These are phyloP conservation scores for Cladosporium sp. DNA, from an alignment of 2,329 filamentous ascomycete species.

Conservation along the genomic window DNA sequence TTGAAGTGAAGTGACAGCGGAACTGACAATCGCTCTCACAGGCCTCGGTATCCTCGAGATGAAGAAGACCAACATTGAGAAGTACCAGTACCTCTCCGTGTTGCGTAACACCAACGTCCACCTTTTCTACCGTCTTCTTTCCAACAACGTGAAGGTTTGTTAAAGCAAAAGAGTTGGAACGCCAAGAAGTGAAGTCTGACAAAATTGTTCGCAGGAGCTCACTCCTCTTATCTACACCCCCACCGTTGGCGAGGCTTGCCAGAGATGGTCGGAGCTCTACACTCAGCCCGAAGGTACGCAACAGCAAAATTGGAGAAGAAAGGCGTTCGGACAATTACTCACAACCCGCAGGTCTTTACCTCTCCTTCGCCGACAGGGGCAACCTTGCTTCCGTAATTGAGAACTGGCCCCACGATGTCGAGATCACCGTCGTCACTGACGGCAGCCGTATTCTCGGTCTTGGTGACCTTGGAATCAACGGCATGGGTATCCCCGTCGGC, in stretches of 20 bases:
- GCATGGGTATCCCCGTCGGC: slow-evolving; percentile 96
- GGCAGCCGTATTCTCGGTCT: slow-evolving; percentile 90
- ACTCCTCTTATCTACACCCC: slow-evolving; percentile 86
- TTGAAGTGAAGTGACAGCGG: slow-evolving; percentile 16
- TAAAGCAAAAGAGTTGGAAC: background rate
- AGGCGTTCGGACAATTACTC: background rate
- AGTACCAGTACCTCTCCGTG: slow-evolving; percentile 77
- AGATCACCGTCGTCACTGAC: slow-evolving; percentile 96
- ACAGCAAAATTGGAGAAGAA: slow-evolving; percentile 23
- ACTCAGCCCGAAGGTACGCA: slow-evolving; percentile 79
- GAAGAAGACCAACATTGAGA: slow-evolving; percentile 71
- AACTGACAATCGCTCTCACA: slow-evolving; percentile 32
- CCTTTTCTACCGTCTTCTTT: slow-evolving; percentile 79
- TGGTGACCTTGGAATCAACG: slow-evolving; percentile 93
- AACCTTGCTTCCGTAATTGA: slow-evolving; percentile 83
- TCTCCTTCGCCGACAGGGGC: slow-evolving; percentile 91
- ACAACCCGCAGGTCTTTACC: slow-evolving; percentile 66
- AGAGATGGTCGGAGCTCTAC: slow-evolving; percentile 94
- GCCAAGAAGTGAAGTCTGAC: slow-evolving; percentile 34
- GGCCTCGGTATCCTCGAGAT: slow-evolving; percentile 74
- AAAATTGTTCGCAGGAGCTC: slow-evolving; percentile 56
- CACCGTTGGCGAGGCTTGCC: slow-evolving; percentile 91
- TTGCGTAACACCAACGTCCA: slow-evolving; percentile 75
- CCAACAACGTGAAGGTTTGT: slow-evolving; percentile 65
- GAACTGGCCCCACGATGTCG: slow-evolving; percentile 93